A percentile compares a stretch with the other conserved stretches of the same genome.
Evolutionary conservation across 2,329 filamentous ascomycete genomes (phyloP).

Genomic region (Neofusicoccum cordaticola): DNA sequence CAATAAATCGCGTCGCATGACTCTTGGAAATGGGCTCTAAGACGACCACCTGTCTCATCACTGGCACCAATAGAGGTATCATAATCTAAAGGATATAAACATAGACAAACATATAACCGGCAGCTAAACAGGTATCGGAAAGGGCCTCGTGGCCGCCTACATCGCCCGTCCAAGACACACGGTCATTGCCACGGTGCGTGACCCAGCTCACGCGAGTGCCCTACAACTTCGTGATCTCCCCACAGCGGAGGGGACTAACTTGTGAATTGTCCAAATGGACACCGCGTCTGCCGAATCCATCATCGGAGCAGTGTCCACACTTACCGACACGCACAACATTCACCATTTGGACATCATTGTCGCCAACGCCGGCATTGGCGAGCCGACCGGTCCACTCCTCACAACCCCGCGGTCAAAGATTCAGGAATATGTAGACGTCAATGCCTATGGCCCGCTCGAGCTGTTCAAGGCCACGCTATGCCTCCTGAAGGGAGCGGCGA

Average conservation of each 20-base stretch:
- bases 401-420: slow-evolving; percentile 12
- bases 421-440: slow-evolving; percentile 20
- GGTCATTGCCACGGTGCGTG: slow-evolving; percentile 42
- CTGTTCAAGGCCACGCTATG: slow-evolving; percentile 20
- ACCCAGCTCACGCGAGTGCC: slow-evolving; percentile 25
- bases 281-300: not conserved
- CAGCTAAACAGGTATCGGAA: slow-evolving; percentile 32
- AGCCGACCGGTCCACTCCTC: not conserved
- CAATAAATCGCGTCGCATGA: not conserved
- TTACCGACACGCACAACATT: slow-evolving; percentile 29
- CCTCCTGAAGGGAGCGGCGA: slow-evolving; percentile 16
- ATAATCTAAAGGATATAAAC: not conserved
- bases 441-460: slow-evolving; percentile 23
- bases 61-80: slow-evolving; percentile 32
- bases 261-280: not conserved
- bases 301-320: slow-evolving; percentile 15
- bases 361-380: slow-evolving; percentile 37
- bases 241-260: slow-evolving; percentile 17
- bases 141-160: slow-evolving; percentile 32
- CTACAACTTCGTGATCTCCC: slow-evolving; percentile 26
- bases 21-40: not conserved
- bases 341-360: slow-evolving; percentile 36
- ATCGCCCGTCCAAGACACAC: slow-evolving; percentile 38
- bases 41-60: slow-evolving; percentile 28
- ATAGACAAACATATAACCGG: too few species aligned